Evolutionary conservation across 2,329 filamentous ascomycete species (phyloP).

Genomic region (Aspergillus aculeatus): DNA sequence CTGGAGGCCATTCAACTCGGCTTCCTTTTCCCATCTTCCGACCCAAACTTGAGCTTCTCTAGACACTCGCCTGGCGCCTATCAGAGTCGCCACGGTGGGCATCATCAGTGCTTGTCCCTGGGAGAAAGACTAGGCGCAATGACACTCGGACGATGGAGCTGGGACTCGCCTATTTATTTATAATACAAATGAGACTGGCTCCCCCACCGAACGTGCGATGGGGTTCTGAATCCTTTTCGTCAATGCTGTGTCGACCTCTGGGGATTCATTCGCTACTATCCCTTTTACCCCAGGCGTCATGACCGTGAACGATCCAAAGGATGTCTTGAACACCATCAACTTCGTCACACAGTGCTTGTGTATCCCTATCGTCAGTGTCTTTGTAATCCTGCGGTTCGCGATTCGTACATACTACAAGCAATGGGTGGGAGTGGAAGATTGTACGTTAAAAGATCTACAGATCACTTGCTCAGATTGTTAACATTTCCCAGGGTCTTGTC

Average conservation of each 20-base stretch:
- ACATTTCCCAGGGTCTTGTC: constrained; percentile 11
- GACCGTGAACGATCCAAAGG: constrained; percentile 23
- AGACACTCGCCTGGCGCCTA: background rate
- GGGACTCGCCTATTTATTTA: background rate
- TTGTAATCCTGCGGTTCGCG: constrained; percentile 33
- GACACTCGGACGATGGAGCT: background rate
- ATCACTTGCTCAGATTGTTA: background rate
- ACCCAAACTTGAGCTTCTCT: constrained; percentile 5
- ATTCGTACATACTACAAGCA: constrained; percentile 34
- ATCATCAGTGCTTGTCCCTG: background rate
- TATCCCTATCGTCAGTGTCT: constrained; percentile 33
- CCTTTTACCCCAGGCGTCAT: constrained; percentile 5
- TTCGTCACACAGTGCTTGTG: constrained; percentile 38
- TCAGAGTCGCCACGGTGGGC: background rate
- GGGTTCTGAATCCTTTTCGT: background rate
- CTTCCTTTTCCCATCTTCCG: background rate
- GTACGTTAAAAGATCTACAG: constrained; percentile 21
- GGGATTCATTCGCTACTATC: background rate
- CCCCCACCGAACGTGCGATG: background rate
- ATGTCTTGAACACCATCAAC: constrained; percentile 33
- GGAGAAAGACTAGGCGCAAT: background rate
- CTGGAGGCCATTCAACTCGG: background rate
- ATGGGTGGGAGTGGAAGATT: constrained; percentile 34
- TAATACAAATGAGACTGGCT: background rate
- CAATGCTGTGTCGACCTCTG: constrained; percentile 1